Conservation (phyloP, 352 stramenopile species). For the Globisporangium nodosum region DNA sequence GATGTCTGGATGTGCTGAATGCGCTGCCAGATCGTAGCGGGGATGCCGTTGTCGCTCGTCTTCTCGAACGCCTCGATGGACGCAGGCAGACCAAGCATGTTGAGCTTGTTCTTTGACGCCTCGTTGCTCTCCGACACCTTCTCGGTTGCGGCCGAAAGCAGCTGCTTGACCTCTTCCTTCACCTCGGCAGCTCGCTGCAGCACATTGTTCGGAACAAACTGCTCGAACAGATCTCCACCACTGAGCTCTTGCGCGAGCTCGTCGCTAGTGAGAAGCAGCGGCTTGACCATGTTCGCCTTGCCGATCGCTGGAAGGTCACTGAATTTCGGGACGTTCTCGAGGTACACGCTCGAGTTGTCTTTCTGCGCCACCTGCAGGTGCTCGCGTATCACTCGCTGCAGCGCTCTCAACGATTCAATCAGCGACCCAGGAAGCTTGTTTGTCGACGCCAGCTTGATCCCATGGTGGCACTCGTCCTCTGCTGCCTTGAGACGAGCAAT, state of each 20-base stretch:
- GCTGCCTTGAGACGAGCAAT: slow-evolving; percentile 55
- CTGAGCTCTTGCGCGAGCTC: slow-evolving; percentile 51
- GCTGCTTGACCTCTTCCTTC: slow-evolving; percentile 39
- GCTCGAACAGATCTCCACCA: slow-evolving; percentile 61
- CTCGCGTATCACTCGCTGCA: slow-evolving; percentile 56
- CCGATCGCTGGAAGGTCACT: slow-evolving; percentile 46
- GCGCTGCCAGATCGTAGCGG: slow-evolving; percentile 44
- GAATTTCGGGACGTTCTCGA: slow-evolving; percentile 65
- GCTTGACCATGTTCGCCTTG: slow-evolving; percentile 67
- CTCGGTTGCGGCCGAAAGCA: slow-evolving; percentile 36
- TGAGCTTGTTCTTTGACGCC: slow-evolving; percentile 39
- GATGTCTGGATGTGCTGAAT: slow-evolving; percentile 42
- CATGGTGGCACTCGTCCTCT: slow-evolving; percentile 49
- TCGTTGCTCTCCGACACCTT: slow-evolving; percentile 49
- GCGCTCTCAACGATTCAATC: slow-evolving; percentile 41
- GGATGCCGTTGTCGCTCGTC: slow-evolving; percentile 52
- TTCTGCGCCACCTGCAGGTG: slow-evolving; percentile 53
- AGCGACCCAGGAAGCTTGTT: slow-evolving; percentile 59
- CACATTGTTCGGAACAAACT: slow-evolving; percentile 57
- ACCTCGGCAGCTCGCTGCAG: slow-evolving; percentile 35
- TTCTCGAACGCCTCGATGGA: slow-evolving; percentile 78
- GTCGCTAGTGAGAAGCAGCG: slow-evolving; percentile 34
- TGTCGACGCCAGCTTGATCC: slow-evolving; percentile 48
- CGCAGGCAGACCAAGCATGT: slow-evolving; percentile 55
- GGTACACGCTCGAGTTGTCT: slow-evolving; percentile 79